phyloP scores from a whole-genome alignment of 1,139 yeast species.

The Yamadazyma pseudoaaseri region DNA sequence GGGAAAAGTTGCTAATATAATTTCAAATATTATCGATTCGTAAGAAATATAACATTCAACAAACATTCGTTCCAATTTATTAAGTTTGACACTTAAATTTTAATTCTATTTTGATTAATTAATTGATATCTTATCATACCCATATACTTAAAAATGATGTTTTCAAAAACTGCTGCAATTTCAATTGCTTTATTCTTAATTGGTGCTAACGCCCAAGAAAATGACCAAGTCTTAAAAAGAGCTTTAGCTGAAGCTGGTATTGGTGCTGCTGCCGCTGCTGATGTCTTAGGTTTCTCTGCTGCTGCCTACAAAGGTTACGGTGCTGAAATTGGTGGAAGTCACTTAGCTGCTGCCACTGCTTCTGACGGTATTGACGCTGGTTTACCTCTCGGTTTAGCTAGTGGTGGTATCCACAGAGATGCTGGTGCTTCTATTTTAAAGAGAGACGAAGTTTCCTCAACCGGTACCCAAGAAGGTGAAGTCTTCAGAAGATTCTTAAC shows the following conservation, averaged over 20 bases:
- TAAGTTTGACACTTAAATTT: conserved; percentile 8
- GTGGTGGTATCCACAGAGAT: conserved; percentile 10
- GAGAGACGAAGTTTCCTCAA: conserved; percentile 9
- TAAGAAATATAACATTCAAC: no score
- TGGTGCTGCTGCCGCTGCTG: conserved; percentile 12
- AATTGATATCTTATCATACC: background rate
- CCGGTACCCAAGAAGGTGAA: conserved; percentile 11
- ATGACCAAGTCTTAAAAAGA: conserved; percentile 14
- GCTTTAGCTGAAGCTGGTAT: conserved; percentile 15
- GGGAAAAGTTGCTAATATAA: conserved; percentile 14
- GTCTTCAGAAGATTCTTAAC: conserved; percentile 14
- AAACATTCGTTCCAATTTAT: no score
- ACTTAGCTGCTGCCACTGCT: conserved; percentile 15
- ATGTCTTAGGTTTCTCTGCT: conserved; percentile 12
- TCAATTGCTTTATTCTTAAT: conserved; percentile 16
- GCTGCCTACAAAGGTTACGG: conserved; percentile 11
- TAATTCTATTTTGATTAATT: conserved; percentile 2
- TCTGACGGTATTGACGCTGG: conserved; percentile 12
- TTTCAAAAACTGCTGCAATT: conserved; percentile 15
- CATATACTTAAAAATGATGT: conserved; percentile 16
- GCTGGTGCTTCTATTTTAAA: conserved; percentile 13
- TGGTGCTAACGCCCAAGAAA: conserved; percentile 13
- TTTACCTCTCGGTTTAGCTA: conserved; percentile 12
- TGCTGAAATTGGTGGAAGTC: conserved; percentile 12
- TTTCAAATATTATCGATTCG: conserved; percentile 3